Base-by-base conservation (phyloP, 1,284 basidiomycete genomes). In the Microbotryum lychnidis-dioicae region DNA sequence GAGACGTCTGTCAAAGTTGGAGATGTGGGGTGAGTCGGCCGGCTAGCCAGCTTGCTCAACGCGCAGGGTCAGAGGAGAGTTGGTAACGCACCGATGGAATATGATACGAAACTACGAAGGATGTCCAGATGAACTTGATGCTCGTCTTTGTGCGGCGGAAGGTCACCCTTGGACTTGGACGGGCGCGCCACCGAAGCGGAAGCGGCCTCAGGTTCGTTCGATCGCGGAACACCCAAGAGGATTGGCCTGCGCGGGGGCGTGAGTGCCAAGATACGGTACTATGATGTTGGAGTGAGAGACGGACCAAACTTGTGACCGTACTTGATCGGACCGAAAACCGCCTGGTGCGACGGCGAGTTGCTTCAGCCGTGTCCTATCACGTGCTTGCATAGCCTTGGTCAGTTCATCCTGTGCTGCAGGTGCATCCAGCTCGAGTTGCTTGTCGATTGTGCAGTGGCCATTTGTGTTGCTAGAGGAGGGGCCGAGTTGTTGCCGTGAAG, bases 71-170 rank as follows among this genome's bases (percentile, higher is more conserved):
- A 42, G 37, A 42, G 31, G 31, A 9, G 2, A 31, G 8, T 42
- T 42, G 37, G 37, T 6, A 8, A 45, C 70, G 49, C 20, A 70
- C 73, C 65, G 1, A 52, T n/a, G 1, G 71, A 70, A 42, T 69
- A 71, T 54, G 67, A 65, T 31, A 73, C 67, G 47, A 74, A 67
- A 25, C 69, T 69, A 21, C 73, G 61, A 31, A 61, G 68, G 44
- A 74, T 70, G 60, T 74, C 73, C 31, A 74, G 63, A 29, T 54
- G 56, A 29, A 74, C 72, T 63, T 74, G 73, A 29, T 63, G 49
- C 33, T 54, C 48, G 58, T 60, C 57, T 9, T 59, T 37, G 46
- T 53, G 57, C 12, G 57, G 57, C 12, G 37, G 23, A 8, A 21
- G 51, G 20, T 31, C 33, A 21, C 16, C 37, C 37, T 42, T 42